Evolutionary conservation across 371 early-diverging fungal species (phyloP), one percentile per base, ranked within the genome.

Genomic region (Mortierella sp.): DNA sequence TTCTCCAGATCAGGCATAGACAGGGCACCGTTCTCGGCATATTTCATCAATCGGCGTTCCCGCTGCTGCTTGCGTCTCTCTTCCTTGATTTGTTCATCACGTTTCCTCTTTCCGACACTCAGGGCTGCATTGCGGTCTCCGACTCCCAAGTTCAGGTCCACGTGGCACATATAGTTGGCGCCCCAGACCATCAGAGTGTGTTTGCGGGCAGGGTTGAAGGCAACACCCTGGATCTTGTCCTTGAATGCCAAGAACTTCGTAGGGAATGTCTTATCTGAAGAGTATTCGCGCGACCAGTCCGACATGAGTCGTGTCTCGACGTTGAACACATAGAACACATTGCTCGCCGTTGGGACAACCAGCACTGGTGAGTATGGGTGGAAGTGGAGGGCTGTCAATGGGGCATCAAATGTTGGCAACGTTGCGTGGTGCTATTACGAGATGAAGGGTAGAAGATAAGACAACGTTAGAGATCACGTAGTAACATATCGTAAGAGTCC

Each of bases 291-390:
- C 26, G 97, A 96, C 98, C 98, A 98, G 58, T 92, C 92, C 6
- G 96, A 94, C 77, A 96, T 87, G 28, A 91, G 91, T 31, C 91
- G 89, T 26, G 88, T 83, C 80, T 95, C 95, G 38, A 95, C 92
- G 76, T 97, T 94, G 88, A 94, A 97, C 63, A 97, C 85, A 80
- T 92, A 95, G 84, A 97, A 93, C 80, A 93, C 93, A 80, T 95
- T 95, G 24, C 91, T 91, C 42, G 93, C 91, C 44, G 92, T 89
- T 26, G 94, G 93, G 63, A 97, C 90, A 52, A 93, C 87, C 57
- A 95, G 88, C 11, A 90, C 92, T n/a, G 93, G 91, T 74, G 91
- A 89, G 76, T 89, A 89, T 75, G 93, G 89, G 80, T 93, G 91
- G 89, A 98, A 97, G 14, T 93, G 90, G 72, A 97, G 89, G 48